These are phyloP conservation scores for Talaromyces wortmannii DNA, from an alignment of 495 filamentous ascomycete species.

Conservation along the genomic window DNA sequence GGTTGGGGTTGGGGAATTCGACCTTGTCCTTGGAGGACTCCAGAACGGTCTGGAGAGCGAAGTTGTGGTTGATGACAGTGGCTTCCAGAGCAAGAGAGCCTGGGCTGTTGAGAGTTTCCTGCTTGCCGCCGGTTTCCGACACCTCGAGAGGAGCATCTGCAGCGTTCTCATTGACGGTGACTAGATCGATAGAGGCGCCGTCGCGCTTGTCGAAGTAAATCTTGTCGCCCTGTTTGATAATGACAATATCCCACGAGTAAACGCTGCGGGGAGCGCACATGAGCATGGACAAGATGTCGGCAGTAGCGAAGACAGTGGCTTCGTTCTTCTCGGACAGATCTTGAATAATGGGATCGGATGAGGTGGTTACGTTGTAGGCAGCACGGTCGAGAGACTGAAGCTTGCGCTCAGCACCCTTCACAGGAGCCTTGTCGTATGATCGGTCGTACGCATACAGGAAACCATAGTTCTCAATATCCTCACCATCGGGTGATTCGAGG, in stretches of 20 bases:
- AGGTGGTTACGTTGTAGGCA: conserved; percentile 96
- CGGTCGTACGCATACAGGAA: conserved; percentile 98
- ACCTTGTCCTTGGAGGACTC: conserved; percentile 73
- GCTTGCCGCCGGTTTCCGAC: conserved; percentile 71
- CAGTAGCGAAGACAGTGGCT: conserved; percentile 93
- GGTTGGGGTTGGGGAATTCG: conserved; percentile 81
- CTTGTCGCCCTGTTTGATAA: conserved; percentile 84
- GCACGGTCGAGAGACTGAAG: conserved; percentile 84
- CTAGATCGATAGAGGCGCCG: conserved; percentile 86
- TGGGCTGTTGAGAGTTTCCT: conserved; percentile 90
- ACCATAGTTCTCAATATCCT: conserved; percentile 90
- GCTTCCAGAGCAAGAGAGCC: conserved; percentile 87
- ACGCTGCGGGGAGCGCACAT: conserved; percentile 96
- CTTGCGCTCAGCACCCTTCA: conserved; percentile 80
- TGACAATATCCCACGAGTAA: conserved; percentile 97
- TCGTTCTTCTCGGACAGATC: conserved; percentile 94
- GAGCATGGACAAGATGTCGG: conserved; percentile 95
- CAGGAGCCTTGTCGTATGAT: conserved; percentile 83
- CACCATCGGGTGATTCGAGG: conserved; percentile 86
- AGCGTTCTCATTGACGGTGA: conserved; percentile 99
- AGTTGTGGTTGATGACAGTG: conserved; percentile 99
- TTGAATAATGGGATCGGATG: conserved; percentile 92
- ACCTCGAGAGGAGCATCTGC: conserved; percentile 88
- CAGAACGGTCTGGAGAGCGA: conserved; percentile 84
- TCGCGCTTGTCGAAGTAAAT: conserved; percentile 98